Percentiles rank a stretch among this genome's conserved stretches.
These are phyloP conservation scores for Hanseniaspora uvarum DNA, from an alignment of 1,139 yeast genomes.

Conservation along the genomic window DNA sequence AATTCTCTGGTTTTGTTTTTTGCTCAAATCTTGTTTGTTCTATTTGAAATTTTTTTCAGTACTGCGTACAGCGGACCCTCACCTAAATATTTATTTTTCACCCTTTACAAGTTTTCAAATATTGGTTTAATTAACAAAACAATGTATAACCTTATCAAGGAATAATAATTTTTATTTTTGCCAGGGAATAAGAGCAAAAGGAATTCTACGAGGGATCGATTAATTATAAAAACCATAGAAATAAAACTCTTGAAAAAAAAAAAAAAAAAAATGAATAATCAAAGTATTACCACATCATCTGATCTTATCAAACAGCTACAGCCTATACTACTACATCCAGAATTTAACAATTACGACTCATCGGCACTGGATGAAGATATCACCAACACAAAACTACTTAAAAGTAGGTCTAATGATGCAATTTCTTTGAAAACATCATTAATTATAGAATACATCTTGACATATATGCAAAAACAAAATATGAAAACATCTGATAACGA, in stretches of 20 bases:
- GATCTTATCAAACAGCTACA: constrained; percentile 13
- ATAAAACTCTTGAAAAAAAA: too few relatives aligned
- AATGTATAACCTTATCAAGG: too few relatives aligned
- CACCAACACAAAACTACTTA: constrained; percentile 7
- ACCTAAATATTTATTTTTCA: too few relatives aligned
- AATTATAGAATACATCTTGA: constrained; percentile 9
- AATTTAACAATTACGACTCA: neutral
- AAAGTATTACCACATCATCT: constrained; percentile 4
- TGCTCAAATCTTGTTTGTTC: too few relatives aligned
- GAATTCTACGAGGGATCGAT: too few relatives aligned
- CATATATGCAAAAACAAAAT: constrained; percentile 1
- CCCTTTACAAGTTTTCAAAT: too few relatives aligned
- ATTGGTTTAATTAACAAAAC: too few relatives aligned
- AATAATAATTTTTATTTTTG: too few relatives aligned
- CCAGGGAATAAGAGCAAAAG: too few relatives aligned
- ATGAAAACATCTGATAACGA: neutral
- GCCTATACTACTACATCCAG: constrained; percentile 5
- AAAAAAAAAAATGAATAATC: neutral
- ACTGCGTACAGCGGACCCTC: too few relatives aligned
- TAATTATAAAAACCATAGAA: too few relatives aligned
- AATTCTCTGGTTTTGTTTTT: neutral
- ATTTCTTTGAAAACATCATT: constrained; percentile 19
- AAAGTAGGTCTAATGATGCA: neutral
- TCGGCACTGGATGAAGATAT: constrained; percentile 2
- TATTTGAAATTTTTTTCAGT: too few relatives aligned